Evolutionary conservation across 2,329 filamentous ascomycete genomes (phyloP), one percentile per base, ranked within the genome.

Genomic region (Beauveria varroae): DNA sequence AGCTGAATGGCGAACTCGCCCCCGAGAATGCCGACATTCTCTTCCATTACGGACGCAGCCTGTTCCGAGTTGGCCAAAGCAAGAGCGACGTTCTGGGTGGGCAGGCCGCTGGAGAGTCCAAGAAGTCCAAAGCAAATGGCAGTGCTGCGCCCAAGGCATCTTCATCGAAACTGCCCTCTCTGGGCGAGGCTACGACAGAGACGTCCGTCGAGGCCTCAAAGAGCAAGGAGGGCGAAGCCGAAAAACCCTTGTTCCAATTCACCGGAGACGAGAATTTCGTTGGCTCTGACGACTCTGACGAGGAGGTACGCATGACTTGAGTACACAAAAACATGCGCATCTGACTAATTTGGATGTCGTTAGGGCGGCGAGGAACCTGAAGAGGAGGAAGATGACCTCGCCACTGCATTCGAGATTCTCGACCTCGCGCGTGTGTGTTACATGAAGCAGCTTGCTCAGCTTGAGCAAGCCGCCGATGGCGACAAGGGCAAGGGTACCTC

Each of bases 41-140:
- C 22, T 99, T 96, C 74, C 85, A 92, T 65, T 99, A 99, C 75
- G 95, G 95, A 16, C 90, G 93, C 71, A 91, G 91, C 61, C 79
- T 99, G 22, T 98, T 96, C 81, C 93, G 93, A 73, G 89, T 98
- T 63, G 95, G 93, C 34, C 90, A 98, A 73, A 88, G 86, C 73
- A 96, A 96, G 75, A 97, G 92, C 71, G 93, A 98, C 71, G 93
- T 99, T 26, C 81, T 99, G 41, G 95, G 95, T 62, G 90, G 89
- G 40, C 89, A 89, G 69, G 89, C 93, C 22, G 73, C 84, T 71
- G 76, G 81, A 70, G 75, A 86, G 75, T 44, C 57, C 40, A 60
- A 60, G 20, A 76, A 80, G 67, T 77, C 64, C 8, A 74, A 76
- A 63, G 71, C 78, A 56, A 74, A 72, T 65, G 68, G 74, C 68